phyloP scores from a whole-genome alignment of 768 basidiomycete species.

The Clavaria fumosa region DNA sequence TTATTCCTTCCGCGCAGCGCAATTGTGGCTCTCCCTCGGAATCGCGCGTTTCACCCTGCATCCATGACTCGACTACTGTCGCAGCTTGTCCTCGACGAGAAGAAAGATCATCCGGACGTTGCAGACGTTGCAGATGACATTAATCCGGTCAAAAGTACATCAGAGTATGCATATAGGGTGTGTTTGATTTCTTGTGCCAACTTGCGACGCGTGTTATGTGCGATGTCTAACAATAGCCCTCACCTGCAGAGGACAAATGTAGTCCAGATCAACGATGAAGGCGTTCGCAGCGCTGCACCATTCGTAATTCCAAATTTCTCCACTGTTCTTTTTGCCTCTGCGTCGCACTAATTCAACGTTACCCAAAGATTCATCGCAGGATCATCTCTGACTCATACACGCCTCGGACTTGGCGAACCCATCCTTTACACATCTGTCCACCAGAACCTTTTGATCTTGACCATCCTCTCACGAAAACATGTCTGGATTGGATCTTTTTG shows the following conservation, averaged over 20 bases:
- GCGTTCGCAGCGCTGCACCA: conserved; percentile 51
- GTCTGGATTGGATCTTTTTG: conserved; percentile 78
- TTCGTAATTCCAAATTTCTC: conserved; percentile 30
- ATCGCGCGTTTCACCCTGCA: no score
- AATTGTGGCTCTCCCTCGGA: no score
- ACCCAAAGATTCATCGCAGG: conserved; percentile 43
- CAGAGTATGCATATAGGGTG: conserved; percentile 45
- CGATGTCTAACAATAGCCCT: conserved; percentile 5
- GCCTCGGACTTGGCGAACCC: conserved; percentile 69
- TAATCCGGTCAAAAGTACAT: conserved; percentile 48
- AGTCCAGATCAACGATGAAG: conserved; percentile 41
- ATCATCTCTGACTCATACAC: conserved; percentile 52
- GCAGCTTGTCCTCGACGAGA: conserved; percentile 14
- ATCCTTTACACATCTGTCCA: conserved; percentile 61
- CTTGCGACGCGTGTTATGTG: not conserved
- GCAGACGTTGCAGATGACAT: conserved; percentile 12
- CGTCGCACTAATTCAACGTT: conserved; percentile 6
- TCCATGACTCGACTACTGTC: not conserved
- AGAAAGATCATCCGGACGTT: conserved; percentile 12
- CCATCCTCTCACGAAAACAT: conserved; percentile 38
- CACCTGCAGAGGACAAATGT: conserved; percentile 38
- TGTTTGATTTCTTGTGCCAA: no score
- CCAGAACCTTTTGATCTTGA: conserved; percentile 41
- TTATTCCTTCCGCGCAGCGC: not conserved
- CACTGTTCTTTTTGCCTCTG: conserved; percentile 5